Evolutionary conservation across 208 protist genomes (phyloP).

Genomic region (Acanthamoeba triangularis): DNA sequence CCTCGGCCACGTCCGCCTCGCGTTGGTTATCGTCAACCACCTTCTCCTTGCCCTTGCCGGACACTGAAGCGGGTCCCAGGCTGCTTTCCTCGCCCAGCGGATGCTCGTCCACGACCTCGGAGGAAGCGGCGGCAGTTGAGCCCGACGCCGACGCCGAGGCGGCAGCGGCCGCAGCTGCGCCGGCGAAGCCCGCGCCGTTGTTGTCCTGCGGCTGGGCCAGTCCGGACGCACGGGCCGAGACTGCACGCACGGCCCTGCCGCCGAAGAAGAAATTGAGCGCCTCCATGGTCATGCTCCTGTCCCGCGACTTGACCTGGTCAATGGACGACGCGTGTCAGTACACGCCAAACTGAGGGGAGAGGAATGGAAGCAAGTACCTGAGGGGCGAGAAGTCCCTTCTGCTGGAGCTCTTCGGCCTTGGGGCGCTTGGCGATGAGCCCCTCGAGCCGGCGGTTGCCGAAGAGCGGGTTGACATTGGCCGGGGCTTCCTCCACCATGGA

Average conservation of each 20-base stretch:
- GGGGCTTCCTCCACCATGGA: background rate
- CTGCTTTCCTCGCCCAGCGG: too few species aligned
- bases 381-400: background rate
- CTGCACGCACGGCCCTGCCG: background rate
- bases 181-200: background rate
- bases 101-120: background rate
- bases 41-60: background rate
- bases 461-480: background rate
- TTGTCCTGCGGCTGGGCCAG: background rate
- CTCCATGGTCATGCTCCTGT: conserved; percentile 38
- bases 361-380: background rate
- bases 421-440: conserved; percentile 21
- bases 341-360: background rate
- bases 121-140: too few species aligned
- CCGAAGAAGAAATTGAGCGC: conserved; percentile 46
- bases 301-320: background rate
- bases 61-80: background rate
- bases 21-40: background rate
- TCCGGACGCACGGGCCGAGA: background rate
- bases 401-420: conserved; percentile 21
- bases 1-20: background rate
- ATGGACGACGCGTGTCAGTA: background rate
- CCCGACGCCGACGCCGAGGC: background rate
- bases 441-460: background rate
- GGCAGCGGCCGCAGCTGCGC: background rate